Conservation (phyloP, 129 eudicot species). For the Flaveria ramosissima region DNA sequence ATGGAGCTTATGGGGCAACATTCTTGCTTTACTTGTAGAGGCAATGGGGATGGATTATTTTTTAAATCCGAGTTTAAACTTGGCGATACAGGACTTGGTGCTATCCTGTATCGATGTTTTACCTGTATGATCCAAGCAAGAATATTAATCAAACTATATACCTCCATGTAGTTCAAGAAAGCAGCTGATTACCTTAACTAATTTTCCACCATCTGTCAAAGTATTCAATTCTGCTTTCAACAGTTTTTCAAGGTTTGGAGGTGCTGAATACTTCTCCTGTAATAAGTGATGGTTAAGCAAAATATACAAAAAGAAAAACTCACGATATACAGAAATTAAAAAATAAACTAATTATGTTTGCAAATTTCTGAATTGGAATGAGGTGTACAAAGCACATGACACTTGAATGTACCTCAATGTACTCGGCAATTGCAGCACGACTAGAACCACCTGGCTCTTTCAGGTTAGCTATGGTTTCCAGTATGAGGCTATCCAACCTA, state of each 20-base stretch:
- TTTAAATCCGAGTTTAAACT: conserved; percentile 30
- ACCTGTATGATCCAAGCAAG: conserved; percentile 44
- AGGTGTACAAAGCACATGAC: background rate
- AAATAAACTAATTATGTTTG: background rate
- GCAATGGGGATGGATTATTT: conserved; percentile 30
- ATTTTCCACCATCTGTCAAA: conserved; percentile 53
- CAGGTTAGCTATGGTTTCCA: conserved; percentile 46
- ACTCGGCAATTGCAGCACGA: conserved; percentile 33
- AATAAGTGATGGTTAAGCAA: conserved; percentile 4
- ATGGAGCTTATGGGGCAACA: conserved; percentile 19
- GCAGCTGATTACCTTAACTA: conserved; percentile 58
- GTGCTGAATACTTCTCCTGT: conserved; percentile 59
- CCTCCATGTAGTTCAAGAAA: background rate
- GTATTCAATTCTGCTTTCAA: conserved; percentile 60
- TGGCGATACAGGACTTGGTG: conserved; percentile 23
- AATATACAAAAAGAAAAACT: background rate
- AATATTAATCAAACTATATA: background rate
- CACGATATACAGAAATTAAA: background rate
- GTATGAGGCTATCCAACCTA: conserved; percentile 72
- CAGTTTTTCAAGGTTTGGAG: conserved; percentile 52
- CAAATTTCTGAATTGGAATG: conserved; percentile 6
- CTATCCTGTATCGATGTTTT: conserved; percentile 67
- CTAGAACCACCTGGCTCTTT: background rate
- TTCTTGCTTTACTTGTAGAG: conserved; percentile 36
- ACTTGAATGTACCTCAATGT: conserved; percentile 62